Conservation (phyloP, 257 asterid genomes). For the Orobanche coerulescens region DNA sequence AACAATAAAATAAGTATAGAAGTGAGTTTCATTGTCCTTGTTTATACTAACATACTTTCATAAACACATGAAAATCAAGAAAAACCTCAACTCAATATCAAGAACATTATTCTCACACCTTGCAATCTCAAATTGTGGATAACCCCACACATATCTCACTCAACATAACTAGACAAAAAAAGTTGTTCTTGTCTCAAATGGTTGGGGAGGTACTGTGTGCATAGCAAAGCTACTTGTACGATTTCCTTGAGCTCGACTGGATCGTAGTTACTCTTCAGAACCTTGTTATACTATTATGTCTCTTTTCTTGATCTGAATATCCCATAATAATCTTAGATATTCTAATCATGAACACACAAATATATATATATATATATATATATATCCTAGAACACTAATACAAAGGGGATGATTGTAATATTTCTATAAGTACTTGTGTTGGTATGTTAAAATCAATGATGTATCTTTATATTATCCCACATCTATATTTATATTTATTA, state of each 20-base stretch:
- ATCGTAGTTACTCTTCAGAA: conserved; percentile 53
- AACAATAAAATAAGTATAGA: too few species aligned
- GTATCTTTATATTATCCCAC: too few species aligned
- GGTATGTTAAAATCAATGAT: too few species aligned
- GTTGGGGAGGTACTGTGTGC: conserved; percentile 83
- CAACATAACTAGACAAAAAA: conserved; percentile 2
- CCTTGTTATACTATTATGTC: conserved; percentile 76
- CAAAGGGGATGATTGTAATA: too few species aligned
- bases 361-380: too few species aligned
- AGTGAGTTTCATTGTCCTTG: neutral
- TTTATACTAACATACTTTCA: neutral
- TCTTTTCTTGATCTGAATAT: conserved; percentile 74
- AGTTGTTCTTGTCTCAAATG: conserved; percentile 16
- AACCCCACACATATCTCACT: conserved; percentile 9
- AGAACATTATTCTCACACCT: conserved; percentile 21
- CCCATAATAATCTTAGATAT: neutral
- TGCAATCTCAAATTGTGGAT: conserved; percentile 1
- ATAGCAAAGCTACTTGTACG: conserved; percentile 81
- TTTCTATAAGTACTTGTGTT: too few species aligned
- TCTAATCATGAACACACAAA: neutral
- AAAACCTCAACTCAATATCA: conserved; percentile 12
- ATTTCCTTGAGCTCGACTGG: conserved; percentile 74
- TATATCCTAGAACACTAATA: too few species aligned
- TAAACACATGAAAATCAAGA: neutral
- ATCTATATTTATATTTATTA: too few species aligned